Evolutionary conservation across 306 rosid genomes (phyloP).

Genomic region (Oemleria cerasiformis): DNA sequence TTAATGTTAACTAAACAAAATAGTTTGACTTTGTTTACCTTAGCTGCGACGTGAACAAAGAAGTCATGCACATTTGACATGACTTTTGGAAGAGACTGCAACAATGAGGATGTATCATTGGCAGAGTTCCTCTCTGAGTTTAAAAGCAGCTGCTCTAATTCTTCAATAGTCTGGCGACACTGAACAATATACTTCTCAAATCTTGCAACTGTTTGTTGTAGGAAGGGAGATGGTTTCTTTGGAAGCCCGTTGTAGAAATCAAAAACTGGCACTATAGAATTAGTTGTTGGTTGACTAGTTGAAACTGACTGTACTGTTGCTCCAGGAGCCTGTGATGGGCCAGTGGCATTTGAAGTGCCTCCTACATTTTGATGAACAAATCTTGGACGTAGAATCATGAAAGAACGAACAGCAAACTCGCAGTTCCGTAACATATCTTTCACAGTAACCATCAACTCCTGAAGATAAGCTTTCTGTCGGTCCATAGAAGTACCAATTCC

Average conservation of each 20-base stretch:
- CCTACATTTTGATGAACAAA: slow-evolving; percentile 71
- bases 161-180: slow-evolving; percentile 93
- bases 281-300: slow-evolving; percentile 54
- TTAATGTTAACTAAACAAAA: slow-evolving; percentile 8
- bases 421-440: slow-evolving; percentile 86
- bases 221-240: slow-evolving; percentile 86
- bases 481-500: slow-evolving; percentile 88
- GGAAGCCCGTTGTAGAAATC: slow-evolving; percentile 94
- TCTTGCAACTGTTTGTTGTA: slow-evolving; percentile 79
- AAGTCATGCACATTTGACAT: slow-evolving; percentile 92
- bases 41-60: slow-evolving; percentile 94
- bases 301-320: slow-evolving; percentile 40
- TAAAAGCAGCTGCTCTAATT: slow-evolving; percentile 84
- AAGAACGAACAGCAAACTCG: slow-evolving; percentile 92
- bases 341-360: slow-evolving; percentile 66
- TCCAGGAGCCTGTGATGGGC: slow-evolving; percentile 66
- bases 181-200: slow-evolving; percentile 81
- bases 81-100: slow-evolving; percentile 91
- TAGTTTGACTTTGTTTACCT: slow-evolving; percentile 49
- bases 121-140: slow-evolving; percentile 60
- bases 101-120: slow-evolving; percentile 54
- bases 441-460: slow-evolving; percentile 64
- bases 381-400: slow-evolving; percentile 85
- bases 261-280: slow-evolving; percentile 76
- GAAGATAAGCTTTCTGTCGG: slow-evolving; percentile 69